Conservation (phyloP, 2,329 filamentous ascomycete genomes). For the Colletotrichum musae region DNA sequence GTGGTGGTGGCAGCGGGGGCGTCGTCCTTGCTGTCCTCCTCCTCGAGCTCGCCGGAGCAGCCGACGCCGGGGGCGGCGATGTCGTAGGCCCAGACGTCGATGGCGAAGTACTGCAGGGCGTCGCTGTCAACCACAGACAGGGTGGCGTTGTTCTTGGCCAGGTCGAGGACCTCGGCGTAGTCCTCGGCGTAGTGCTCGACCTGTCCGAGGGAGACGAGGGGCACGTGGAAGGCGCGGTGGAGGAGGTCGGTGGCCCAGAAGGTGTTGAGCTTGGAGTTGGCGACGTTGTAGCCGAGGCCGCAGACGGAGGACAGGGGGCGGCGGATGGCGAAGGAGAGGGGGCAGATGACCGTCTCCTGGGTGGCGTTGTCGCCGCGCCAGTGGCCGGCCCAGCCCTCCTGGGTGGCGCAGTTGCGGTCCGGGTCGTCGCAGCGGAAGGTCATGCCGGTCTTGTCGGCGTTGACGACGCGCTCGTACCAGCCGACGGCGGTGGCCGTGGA, state of each 20-base stretch:
- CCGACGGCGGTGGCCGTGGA: slow-evolving; percentile 72
- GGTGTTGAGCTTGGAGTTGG: slow-evolving; percentile 67
- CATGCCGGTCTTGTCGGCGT: slow-evolving; percentile 69
- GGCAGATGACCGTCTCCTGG: slow-evolving; percentile 78
- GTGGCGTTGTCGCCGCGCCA: slow-evolving; percentile 77
- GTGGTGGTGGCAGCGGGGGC: slow-evolving; percentile 25
- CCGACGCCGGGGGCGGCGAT: slow-evolving; percentile 74
- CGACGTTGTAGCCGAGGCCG: slow-evolving; percentile 73
- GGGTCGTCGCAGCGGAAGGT: slow-evolving; percentile 79
- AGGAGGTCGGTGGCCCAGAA: slow-evolving; percentile 78
- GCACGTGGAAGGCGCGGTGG: slow-evolving; percentile 76
- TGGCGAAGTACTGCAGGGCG: slow-evolving; percentile 77
- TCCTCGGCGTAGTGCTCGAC: slow-evolving; percentile 75
- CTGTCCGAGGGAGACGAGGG: slow-evolving; percentile 69
- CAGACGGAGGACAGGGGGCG: slow-evolving; percentile 73
- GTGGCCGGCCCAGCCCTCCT: slow-evolving; percentile 74
- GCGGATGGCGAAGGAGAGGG: slow-evolving; percentile 71
- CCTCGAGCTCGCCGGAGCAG: slow-evolving; percentile 64
- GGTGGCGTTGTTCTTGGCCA: slow-evolving; percentile 63
- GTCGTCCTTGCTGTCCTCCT: slow-evolving; percentile 12
- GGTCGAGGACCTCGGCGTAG: slow-evolving; percentile 67
- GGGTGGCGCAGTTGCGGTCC: slow-evolving; percentile 73
- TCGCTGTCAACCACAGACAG: slow-evolving; percentile 71
- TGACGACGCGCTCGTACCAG: slow-evolving; percentile 73
- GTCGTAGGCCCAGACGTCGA: slow-evolving; percentile 77